Evolutionary conservation across 257 asterid genomes (phyloP).

Genomic region (Phtheirospermum japonicum): DNA sequence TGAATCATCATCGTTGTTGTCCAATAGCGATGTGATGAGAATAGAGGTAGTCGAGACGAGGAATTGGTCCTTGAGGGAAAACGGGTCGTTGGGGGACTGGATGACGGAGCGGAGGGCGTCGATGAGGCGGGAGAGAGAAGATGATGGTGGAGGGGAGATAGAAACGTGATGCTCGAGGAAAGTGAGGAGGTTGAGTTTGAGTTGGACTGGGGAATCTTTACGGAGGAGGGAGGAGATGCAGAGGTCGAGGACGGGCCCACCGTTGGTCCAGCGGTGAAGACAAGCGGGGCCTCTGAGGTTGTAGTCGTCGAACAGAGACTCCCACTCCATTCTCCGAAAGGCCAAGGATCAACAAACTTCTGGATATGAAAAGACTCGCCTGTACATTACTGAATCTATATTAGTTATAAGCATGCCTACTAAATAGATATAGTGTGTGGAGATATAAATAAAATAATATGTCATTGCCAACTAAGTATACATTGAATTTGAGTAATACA

Average conservation of each 20-base stretch:
- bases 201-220: conserved; percentile 57
- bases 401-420: too few relatives aligned
- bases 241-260: conserved; percentile 48
- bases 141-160: conserved; percentile 27
- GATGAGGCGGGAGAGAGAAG: conserved; percentile 47
- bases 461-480: too few relatives aligned
- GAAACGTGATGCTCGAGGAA: conserved; percentile 62
- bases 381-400: too few relatives aligned
- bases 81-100: conserved; percentile 74
- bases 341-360: too few relatives aligned
- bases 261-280: conserved; percentile 48
- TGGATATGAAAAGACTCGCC: too few relatives aligned
- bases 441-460: too few relatives aligned
- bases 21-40: conserved; percentile 35
- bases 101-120: conserved; percentile 60
- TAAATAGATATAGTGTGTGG: too few relatives aligned
- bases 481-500: too few relatives aligned
- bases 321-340: conserved; percentile 45
- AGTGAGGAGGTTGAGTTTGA: conserved; percentile 66
- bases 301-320: conserved; percentile 74
- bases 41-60: conserved; percentile 64
- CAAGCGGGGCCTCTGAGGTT: conserved; percentile 52
- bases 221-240: conserved; percentile 66
- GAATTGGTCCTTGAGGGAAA: conserved; percentile 76
- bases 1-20: conserved; percentile 26